These are phyloP conservation scores for Coccomyxa sp. DNA, from an alignment of 139 green algal species.

Conservation along the genomic window DNA sequence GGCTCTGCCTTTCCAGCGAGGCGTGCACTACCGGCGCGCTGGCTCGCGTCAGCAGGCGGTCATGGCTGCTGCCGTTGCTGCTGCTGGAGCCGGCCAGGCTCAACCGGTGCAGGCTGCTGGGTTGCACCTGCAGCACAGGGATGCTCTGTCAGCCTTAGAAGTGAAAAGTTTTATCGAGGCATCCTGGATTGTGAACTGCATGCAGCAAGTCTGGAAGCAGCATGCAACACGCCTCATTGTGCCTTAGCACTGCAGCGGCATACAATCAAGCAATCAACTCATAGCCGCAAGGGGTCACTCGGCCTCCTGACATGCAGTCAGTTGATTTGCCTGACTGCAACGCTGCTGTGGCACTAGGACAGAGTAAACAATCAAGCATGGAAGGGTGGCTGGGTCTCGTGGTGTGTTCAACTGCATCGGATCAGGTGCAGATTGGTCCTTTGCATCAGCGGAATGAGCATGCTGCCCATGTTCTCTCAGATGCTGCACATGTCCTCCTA, in stretches of 20 bases:
- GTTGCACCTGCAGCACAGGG: not conserved
- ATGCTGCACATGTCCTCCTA: not conserved
- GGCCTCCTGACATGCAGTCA: too few relatives aligned
- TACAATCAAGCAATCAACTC: not conserved
- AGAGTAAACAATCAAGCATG: too few relatives aligned
- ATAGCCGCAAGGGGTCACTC: not conserved
- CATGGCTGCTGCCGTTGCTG: not conserved
- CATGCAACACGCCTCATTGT: not conserved
- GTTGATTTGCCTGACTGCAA: too few relatives aligned
- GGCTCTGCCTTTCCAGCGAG: too few relatives aligned
- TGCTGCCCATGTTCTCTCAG: not conserved
- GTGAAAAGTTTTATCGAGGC: not conserved
- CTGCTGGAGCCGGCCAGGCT: not conserved
- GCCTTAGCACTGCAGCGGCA: not conserved
- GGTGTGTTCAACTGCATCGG: not conserved
- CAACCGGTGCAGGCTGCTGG: not conserved
- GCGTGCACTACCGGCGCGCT: too few relatives aligned
- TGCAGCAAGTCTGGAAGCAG: not conserved
- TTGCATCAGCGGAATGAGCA: not conserved
- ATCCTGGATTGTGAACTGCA: not conserved
- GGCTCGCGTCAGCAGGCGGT: too few relatives aligned
- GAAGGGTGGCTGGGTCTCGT: not conserved
- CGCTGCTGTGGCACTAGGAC: too few relatives aligned
- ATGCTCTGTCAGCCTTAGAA: not conserved
- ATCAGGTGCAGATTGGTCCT: not conserved